These are phyloP conservation scores for Lotmaria passim DNA, from an alignment of 208 protist genomes.

Conservation along the genomic window DNA sequence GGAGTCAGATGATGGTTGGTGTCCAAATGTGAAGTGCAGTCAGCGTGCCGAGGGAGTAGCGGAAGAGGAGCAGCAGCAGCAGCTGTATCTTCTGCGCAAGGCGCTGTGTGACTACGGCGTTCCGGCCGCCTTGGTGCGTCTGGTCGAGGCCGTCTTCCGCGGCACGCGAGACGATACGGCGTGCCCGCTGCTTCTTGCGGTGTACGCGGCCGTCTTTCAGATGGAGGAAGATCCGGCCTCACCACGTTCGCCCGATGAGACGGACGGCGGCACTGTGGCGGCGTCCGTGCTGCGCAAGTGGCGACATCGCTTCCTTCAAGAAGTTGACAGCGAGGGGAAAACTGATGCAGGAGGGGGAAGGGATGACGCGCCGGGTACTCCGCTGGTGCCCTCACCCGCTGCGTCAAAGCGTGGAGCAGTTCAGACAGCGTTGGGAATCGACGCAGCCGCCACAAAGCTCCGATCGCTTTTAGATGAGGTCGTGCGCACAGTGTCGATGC, in stretches of 20 bases:
- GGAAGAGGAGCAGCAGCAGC: neutral
- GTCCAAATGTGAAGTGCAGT: neutral
- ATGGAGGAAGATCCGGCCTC: constrained; percentile 1
- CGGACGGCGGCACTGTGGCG: neutral
- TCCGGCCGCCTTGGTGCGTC: constrained; percentile 1
- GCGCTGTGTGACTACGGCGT: constrained; percentile 9
- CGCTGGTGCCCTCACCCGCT: neutral
- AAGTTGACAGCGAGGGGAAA: neutral
- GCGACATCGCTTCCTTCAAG: constrained; percentile 13
- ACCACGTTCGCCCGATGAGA: neutral
- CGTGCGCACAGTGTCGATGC: neutral
- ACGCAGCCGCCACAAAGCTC: neutral
- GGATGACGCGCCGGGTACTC: too few relatives aligned
- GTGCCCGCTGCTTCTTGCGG: constrained; percentile 12
- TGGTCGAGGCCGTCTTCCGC: constrained; percentile 13
- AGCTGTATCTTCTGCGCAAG: neutral
- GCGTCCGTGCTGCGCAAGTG: constrained; percentile 7
- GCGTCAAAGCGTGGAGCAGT: too few relatives aligned
- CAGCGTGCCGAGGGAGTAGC: neutral
- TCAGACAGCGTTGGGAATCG: neutral
- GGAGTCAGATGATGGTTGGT: too few relatives aligned
- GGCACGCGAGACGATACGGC: constrained; percentile 14
- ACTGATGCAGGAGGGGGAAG: too few relatives aligned
- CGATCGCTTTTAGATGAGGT: neutral
- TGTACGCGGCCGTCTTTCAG: constrained; percentile 24